Percentiles rank a stretch among this genome's conserved stretches.
Evolutionary conservation across 805 yeast species (phyloP).

Genomic region (Kodamaea jinghongensis): DNA sequence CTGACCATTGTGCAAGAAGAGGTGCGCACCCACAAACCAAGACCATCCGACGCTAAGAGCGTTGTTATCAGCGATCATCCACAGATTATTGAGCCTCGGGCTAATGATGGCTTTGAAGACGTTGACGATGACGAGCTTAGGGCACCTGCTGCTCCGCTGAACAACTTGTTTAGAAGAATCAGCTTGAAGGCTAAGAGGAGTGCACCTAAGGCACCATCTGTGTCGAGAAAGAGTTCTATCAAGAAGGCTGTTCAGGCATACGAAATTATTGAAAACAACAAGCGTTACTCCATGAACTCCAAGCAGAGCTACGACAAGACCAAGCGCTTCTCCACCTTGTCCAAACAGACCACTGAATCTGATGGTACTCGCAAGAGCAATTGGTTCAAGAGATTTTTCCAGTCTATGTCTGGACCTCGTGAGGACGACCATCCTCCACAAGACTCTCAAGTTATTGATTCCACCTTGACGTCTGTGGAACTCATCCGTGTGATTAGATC

Average conservation of each 20-base stretch:
- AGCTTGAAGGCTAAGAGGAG: constrained; percentile 38
- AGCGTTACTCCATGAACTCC: neutral
- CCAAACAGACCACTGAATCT: constrained; percentile 17
- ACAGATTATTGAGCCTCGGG: neutral
- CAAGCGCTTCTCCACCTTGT: constrained; percentile 37
- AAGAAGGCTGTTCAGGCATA: neutral
- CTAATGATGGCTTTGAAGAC: constrained; percentile 7
- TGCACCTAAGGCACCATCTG: constrained; percentile 38
- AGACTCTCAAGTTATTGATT: constrained; percentile 33
- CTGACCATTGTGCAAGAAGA: constrained; percentile 19
- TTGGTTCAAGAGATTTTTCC: constrained; percentile 41
- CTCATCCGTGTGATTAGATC: constrained; percentile 35
- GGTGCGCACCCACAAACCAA: neutral
- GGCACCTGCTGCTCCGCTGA: neutral
- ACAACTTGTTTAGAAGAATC: constrained; percentile 21
- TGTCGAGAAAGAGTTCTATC: neutral
- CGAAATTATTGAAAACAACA: neutral
- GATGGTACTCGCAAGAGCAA: constrained; percentile 19
- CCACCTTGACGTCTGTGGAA: constrained; percentile 27
- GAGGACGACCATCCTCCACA: constrained; percentile 11
- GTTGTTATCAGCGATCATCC: constrained; percentile 3
- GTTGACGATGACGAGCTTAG: constrained; percentile 6
- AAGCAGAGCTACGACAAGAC: constrained; percentile 9
- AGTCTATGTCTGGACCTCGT: constrained; percentile 12
- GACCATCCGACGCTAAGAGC: constrained; percentile 1